These are phyloP conservation scores for Cordyceps javanica DNA, from an alignment of 2,329 filamentous ascomycete genomes.

Conservation along the genomic window DNA sequence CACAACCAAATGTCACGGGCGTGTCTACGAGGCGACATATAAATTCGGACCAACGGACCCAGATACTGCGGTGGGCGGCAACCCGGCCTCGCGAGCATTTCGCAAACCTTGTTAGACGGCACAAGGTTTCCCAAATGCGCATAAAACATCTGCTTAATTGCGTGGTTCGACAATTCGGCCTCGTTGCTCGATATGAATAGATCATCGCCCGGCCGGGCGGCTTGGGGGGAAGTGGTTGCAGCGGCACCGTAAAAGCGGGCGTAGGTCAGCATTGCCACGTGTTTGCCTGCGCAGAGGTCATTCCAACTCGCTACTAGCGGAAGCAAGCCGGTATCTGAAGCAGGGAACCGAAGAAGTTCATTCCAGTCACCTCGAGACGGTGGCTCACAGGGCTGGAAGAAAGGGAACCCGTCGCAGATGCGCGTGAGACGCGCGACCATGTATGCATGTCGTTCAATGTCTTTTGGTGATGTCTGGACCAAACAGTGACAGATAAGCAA, in stretches of 20 bases:
- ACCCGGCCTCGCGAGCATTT: too few species aligned
- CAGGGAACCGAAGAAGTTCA: conserved; percentile 60
- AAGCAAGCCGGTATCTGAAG: conserved; percentile 54
- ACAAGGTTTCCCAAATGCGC: too few species aligned
- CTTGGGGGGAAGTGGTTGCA: too few species aligned
- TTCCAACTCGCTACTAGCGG: conserved; percentile 63
- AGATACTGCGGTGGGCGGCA: too few species aligned
- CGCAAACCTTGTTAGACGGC: too few species aligned
- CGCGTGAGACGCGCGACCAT: conserved; percentile 72
- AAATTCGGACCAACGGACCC: too few species aligned
- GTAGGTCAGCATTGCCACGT: conserved; percentile 24
- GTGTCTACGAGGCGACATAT: too few species aligned
- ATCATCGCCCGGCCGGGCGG: too few species aligned
- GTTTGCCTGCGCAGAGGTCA: conserved; percentile 29
- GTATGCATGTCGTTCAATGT: conserved; percentile 71
- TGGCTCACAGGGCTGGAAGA: conserved; percentile 67
- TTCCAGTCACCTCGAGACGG: conserved; percentile 75
- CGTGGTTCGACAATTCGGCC: too few species aligned
- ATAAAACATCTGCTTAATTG: too few species aligned
- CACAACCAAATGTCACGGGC: not conserved
- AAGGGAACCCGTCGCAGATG: conserved; percentile 71
- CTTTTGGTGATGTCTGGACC: conserved; percentile 69
- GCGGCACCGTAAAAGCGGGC: not conserved
- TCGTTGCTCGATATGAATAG: too few species aligned
- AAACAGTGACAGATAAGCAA: conserved; percentile 74